Percentiles rank a stretch among this genome's conserved stretches.
These are phyloP conservation scores for Whalleya microplaca DNA, from an alignment of 2,329 filamentous ascomycete species.

Conservation along the genomic window DNA sequence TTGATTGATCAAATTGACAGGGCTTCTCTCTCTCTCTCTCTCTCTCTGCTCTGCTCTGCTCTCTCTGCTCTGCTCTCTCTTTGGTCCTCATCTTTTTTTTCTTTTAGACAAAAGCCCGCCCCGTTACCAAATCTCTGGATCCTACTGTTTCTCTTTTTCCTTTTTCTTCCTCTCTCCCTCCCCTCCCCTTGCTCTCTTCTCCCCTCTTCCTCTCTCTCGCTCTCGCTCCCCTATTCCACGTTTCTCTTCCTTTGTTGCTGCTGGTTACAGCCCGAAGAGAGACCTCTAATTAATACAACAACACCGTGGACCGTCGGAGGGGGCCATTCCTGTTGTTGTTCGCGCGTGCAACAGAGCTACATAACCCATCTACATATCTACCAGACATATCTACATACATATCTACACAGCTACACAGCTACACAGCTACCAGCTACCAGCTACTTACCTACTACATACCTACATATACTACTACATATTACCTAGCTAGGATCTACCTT, in stretches of 20 bases:
- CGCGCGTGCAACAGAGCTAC: background rate
- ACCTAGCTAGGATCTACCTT: too few species aligned
- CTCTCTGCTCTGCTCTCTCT: too few species aligned
- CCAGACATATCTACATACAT: too few species aligned
- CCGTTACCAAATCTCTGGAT: constrained; percentile 37
- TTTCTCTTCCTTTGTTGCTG: constrained; percentile 25
- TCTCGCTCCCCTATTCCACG: constrained; percentile 6
- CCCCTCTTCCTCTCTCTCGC: constrained; percentile 8
- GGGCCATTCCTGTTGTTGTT: background rate
- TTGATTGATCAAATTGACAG: constrained; percentile 5
- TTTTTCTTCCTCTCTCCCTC: constrained; percentile 18
- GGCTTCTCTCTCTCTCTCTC: background rate
- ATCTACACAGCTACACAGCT: too few species aligned
- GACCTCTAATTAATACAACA: constrained; percentile 17
- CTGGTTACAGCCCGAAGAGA: constrained; percentile 27
- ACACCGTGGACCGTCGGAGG: background rate
- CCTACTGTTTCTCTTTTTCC: constrained; percentile 18
- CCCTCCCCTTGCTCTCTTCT: constrained; percentile 2
- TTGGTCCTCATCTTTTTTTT: constrained; percentile 4
- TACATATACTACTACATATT: too few species aligned
- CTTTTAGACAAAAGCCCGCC: constrained; percentile 35
- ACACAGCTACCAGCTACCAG: too few species aligned
- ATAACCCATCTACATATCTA: background rate
- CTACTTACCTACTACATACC: too few species aligned
- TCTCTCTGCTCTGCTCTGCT: too few species aligned